Base-by-base conservation (phyloP, 129 eudicot genomes). In the Ambrosia trifida region DNA sequence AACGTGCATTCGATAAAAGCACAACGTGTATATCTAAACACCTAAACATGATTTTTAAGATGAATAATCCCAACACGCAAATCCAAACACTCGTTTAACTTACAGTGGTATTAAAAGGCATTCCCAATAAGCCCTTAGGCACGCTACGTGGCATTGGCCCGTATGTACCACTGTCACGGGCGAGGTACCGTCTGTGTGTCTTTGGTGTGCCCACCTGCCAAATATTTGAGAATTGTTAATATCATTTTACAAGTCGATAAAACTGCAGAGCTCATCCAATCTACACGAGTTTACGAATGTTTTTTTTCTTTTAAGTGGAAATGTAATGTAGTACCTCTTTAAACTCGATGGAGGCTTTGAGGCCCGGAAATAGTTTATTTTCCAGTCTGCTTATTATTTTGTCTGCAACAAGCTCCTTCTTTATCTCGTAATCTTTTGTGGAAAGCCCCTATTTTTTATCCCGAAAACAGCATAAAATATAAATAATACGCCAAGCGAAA, bases 21-120 rank as follows among this genome's bases (percentile, higher is more conserved):
- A 14, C 44, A 32, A 59, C 31, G 6, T 18, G 4, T 59, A 31
- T 30, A 59, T 59, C 65, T 2, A 59, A 30, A 59, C 18, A 5
- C 43, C 14, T 31, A 59, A 59, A 14, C 19, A 19, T 59, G 43
- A 59, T 11, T 8, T 11, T 8, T 57, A 10, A 57, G 17, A 58
- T 30, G 1, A 60, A 13, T 35, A 33, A 33, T 35, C 35, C 67
- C 64, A 61, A 61, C 14, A 61, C 45, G 41, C 6, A 16, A 61
- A 61, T 33, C 11, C 46, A 62, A 62, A 62, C 67, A 62, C 4
- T 3, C 30, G 13, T 40, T 59, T 33, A 63, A 74, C 98, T 79
- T 78, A 90, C 99, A 2, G 99, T 95, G 24, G 99, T 95, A 76
- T 95, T 95, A 85, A 95, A 95, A 36, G 99, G 99, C 99, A 95